These are phyloP conservation scores for Fremontodendron californicum DNA, from an alignment of 345 rosid genomes.

Conservation along the genomic window DNA sequence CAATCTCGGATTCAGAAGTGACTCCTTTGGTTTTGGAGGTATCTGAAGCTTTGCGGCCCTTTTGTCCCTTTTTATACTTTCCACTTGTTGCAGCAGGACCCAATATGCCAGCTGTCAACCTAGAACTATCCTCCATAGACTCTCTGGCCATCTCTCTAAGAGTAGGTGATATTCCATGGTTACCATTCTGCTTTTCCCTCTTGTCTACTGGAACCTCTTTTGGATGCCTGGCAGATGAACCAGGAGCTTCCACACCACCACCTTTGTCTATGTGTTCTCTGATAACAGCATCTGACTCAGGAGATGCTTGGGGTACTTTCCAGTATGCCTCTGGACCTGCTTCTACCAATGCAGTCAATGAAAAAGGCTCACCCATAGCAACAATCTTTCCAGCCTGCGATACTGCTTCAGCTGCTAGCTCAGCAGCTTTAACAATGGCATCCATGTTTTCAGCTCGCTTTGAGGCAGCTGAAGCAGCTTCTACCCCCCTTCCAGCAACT, in stretches of 20 bases:
- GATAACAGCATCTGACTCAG: slow-evolving; percentile 30
- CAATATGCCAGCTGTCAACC: slow-evolving; percentile 35
- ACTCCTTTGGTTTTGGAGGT: slow-evolving; percentile 33
- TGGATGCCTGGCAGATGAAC: slow-evolving; percentile 19
- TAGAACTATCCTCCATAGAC: slow-evolving; percentile 38
- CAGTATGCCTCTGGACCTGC: slow-evolving; percentile 69
- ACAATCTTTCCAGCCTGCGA: slow-evolving; percentile 91
- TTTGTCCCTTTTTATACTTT: slow-evolving; percentile 43
- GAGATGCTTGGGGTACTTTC: slow-evolving; percentile 45
- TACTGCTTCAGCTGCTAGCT: slow-evolving; percentile 90
- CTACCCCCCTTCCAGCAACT: slow-evolving; percentile 73
- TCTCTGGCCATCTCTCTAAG: slow-evolving; percentile 31
- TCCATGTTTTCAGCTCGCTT: slow-evolving; percentile 87
- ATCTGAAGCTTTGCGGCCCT: slow-evolving; percentile 39
- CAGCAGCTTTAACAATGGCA: slow-evolving; percentile 90
- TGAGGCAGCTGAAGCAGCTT: slow-evolving; percentile 86
- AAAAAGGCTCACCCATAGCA: slow-evolving; percentile 70
- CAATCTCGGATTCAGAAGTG: slow-evolving; percentile 41
- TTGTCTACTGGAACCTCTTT: slow-evolving; percentile 28
- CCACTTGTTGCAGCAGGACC: slow-evolving; percentile 35
- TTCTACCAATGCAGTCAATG: slow-evolving; percentile 57
- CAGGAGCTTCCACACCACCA: slow-evolving; percentile 19
- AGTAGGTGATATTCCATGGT: slow-evolving; percentile 33
- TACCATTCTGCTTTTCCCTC: slow-evolving; percentile 31
- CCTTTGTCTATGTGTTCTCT: slow-evolving; percentile 21